A percentile compares a stretch with the other conserved stretches of the same genome.
phyloP scores from a whole-genome alignment of 177 flowering plant genomes.

The Telopea speciosissima region DNA sequence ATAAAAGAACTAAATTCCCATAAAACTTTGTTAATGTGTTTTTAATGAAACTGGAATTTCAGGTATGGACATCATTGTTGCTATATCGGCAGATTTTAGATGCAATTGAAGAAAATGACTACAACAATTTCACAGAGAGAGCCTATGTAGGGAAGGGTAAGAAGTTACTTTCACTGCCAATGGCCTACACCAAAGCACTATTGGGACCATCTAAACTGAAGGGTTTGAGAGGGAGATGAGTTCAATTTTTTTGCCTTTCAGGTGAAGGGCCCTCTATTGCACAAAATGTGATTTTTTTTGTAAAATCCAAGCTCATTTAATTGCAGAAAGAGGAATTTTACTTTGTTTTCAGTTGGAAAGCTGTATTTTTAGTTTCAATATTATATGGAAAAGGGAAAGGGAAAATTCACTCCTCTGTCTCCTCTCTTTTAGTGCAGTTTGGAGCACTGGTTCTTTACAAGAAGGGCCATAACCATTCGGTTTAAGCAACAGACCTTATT shows the following conservation, averaged over 20 bases:
- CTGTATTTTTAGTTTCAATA: too few relatives aligned
- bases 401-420: too few relatives aligned
- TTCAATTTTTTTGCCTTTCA: neutral
- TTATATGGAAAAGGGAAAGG: too few relatives aligned
- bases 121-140: constrained; percentile 60
- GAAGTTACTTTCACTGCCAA: constrained; percentile 54
- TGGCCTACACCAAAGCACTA: constrained; percentile 44
- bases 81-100: constrained; percentile 60
- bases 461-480: too few relatives aligned
- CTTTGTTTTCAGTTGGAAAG: too few relatives aligned
- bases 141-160: constrained; percentile 58
- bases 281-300: too few relatives aligned
- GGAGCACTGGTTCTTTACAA: too few relatives aligned
- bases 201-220: neutral
- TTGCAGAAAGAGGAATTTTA: too few relatives aligned
- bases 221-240: neutral
- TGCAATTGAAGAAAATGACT: constrained; percentile 61
- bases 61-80: constrained; percentile 70
- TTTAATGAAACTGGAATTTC: constrained; percentile 11
- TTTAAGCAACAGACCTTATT: too few relatives aligned
- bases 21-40: too few relatives aligned
- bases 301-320: neutral
- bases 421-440: too few relatives aligned
- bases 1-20: neutral
- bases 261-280: neutral